Evolutionary conservation across 164 flowering plant genomes (phyloP).

Genomic region (Vitis amurensis): DNA sequence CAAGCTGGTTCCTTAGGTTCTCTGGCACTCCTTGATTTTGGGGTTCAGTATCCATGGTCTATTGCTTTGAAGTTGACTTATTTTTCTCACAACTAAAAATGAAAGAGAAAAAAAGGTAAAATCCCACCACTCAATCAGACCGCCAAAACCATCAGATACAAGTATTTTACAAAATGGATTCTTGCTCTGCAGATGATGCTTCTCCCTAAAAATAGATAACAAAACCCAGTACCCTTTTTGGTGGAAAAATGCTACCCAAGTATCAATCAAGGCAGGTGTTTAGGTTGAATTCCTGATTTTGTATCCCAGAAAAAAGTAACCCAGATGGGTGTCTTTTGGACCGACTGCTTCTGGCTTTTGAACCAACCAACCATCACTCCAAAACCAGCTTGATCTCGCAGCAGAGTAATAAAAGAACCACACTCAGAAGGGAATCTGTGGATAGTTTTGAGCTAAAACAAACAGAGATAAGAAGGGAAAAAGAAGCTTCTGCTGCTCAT

Average conservation of each 20-base stretch:
- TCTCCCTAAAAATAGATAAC: slow-evolving; percentile 3
- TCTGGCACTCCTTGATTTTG: slow-evolving; percentile 21
- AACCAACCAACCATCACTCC: not conserved
- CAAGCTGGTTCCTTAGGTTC: slow-evolving; percentile 62
- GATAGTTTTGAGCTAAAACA: not conserved
- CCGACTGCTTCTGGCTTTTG: not conserved
- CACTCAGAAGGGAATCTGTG: not conserved
- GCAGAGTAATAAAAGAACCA: not conserved
- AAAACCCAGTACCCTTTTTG: not conserved
- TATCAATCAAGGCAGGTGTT: not conserved
- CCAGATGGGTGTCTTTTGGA: slow-evolving; percentile 4
- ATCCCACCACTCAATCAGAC: slow-evolving; percentile 5
- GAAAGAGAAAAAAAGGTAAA: not conserved
- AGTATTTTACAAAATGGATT: not conserved
- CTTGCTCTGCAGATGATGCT: not conserved
- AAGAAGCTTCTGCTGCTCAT: not conserved
- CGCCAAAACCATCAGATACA: not conserved
- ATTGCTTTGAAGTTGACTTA: not conserved
- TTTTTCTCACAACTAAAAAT: no score
- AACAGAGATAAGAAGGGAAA: not conserved
- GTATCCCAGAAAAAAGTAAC: slow-evolving; percentile 5
- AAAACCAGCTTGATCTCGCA: not conserved
- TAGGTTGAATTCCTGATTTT: not conserved
- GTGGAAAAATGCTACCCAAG: not conserved
- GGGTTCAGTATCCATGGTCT: slow-evolving; percentile 19